Conservation (phyloP, 2,329 filamentous ascomycete species). For the Cercospora nicotianae region DNA sequence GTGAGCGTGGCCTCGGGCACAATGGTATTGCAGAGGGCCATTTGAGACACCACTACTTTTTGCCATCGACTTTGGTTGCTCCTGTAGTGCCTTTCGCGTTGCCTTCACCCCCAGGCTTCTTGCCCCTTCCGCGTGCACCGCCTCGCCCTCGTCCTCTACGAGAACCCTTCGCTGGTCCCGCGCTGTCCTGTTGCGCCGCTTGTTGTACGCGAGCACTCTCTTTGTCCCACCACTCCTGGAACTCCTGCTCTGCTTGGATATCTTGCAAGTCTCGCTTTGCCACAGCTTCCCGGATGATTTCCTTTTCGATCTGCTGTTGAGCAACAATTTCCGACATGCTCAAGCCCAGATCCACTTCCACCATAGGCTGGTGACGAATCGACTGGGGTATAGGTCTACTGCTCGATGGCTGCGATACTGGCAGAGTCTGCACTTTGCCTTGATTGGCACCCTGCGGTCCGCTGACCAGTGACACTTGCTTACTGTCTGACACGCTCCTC, state of each 20-base stretch:
- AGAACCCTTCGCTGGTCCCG: constrained; percentile 18
- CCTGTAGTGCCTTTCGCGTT: not conserved
- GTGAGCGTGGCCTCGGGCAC: not conserved
- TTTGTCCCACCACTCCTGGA: constrained; percentile 94
- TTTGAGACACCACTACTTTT: not conserved
- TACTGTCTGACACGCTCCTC: constrained; percentile 23
- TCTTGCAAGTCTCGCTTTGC: constrained; percentile 89
- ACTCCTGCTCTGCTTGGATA: constrained; percentile 95
- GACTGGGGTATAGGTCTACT: constrained; percentile 45
- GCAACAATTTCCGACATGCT: constrained; percentile 87
- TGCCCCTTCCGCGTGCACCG: constrained; percentile 19
- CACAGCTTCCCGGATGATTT: constrained; percentile 75
- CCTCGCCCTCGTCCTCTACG: constrained; percentile 28
- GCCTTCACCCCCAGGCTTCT: constrained; percentile 16
- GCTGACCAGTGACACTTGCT: constrained; percentile 13
- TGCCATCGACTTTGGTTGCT: not conserved
- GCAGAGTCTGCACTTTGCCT: not conserved
- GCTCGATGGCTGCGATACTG: constrained; percentile 36
- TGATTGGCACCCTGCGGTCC: not conserved
- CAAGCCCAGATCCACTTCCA: constrained; percentile 65
- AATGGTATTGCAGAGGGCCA: not conserved
- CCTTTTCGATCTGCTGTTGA: constrained; percentile 81
- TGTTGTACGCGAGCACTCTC: constrained; percentile 66
- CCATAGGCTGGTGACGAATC: constrained; percentile 56
- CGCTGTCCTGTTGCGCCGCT: constrained; percentile 27